phyloP scores from a whole-genome alignment of 2,329 filamentous ascomycete genomes.

The Zarea fungicola region DNA sequence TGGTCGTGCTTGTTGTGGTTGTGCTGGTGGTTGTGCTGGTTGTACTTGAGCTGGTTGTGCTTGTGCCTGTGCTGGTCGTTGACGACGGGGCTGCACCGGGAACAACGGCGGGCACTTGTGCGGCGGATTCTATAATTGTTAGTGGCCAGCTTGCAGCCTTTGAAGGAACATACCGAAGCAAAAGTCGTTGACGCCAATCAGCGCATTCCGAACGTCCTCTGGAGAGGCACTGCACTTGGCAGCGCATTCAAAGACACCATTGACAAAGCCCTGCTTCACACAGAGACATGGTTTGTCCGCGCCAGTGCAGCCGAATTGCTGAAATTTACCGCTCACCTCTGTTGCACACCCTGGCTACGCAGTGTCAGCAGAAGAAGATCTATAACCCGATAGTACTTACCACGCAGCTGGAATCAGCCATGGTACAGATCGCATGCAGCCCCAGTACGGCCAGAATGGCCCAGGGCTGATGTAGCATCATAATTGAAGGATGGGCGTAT shows the following conservation, averaged over 20 bases:
- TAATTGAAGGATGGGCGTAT: background rate
- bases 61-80: background rate
- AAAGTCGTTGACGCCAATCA: conserved; percentile 13
- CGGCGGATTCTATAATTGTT: background rate
- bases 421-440: background rate
- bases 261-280: conserved; percentile 26
- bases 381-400: background rate
- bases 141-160: background rate
- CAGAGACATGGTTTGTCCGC: conserved; percentile 37
- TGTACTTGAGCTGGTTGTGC: background rate
- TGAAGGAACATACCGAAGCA: conserved; percentile 19
- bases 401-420: conserved; percentile 2
- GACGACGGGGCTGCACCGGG: background rate
- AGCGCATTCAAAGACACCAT: conserved; percentile 38
- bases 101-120: background rate
- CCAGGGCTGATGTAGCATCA: background rate
- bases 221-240: conserved; percentile 22
- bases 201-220: conserved; percentile 17
- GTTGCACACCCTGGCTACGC: conserved; percentile 20
- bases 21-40: conserved; percentile 1
- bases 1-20: background rate
- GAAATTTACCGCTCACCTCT: conserved; percentile 7
- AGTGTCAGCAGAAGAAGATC: background rate
- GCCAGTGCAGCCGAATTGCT: conserved; percentile 21
- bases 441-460: background rate